Percentiles rank a stretch among this genome's conserved stretches.
phyloP scores from a whole-genome alignment of 2,329 filamentous ascomycete genomes.

The Fusarium lateritium region DNA sequence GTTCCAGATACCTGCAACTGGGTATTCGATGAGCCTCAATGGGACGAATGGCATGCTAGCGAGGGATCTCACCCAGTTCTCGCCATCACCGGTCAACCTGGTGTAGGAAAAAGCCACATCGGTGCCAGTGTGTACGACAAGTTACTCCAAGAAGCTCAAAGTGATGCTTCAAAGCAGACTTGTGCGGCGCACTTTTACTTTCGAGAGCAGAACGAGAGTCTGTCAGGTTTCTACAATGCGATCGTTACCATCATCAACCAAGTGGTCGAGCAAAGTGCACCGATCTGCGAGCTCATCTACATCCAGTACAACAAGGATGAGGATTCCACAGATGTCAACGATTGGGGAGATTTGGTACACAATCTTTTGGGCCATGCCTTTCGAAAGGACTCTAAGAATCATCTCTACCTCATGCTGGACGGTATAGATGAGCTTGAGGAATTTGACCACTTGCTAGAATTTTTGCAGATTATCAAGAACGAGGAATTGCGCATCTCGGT shows the following conservation, averaged over 20 bases:
- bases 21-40: constrained; percentile 49
- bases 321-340: constrained; percentile 12
- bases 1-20: constrained; percentile 52
- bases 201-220: constrained; percentile 51
- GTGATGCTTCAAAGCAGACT: constrained; percentile 38
- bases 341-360: constrained; percentile 40
- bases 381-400: constrained; percentile 33
- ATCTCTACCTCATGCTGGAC: constrained; percentile 51
- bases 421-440: constrained; percentile 52
- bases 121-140: constrained; percentile 45
- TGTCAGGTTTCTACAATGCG: constrained; percentile 46
- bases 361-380: constrained; percentile 48
- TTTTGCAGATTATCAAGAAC: constrained; percentile 46
- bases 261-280: constrained; percentile 51
- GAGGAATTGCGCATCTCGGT: constrained; percentile 47
- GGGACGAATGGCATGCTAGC: constrained; percentile 48
- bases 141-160: constrained; percentile 26
- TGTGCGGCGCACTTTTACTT: constrained; percentile 56
- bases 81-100: constrained; percentile 50
- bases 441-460: constrained; percentile 32
- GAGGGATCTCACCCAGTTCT: constrained; percentile 38
- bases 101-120: constrained; percentile 55
- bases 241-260: constrained; percentile 51
- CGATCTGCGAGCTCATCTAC: constrained; percentile 52
- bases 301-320: constrained; percentile 48